Percentiles rank a stretch among this genome's conserved stretches.
phyloP scores from a whole-genome alignment of 805 yeast species.

The Monosporozyma solicola region DNA sequence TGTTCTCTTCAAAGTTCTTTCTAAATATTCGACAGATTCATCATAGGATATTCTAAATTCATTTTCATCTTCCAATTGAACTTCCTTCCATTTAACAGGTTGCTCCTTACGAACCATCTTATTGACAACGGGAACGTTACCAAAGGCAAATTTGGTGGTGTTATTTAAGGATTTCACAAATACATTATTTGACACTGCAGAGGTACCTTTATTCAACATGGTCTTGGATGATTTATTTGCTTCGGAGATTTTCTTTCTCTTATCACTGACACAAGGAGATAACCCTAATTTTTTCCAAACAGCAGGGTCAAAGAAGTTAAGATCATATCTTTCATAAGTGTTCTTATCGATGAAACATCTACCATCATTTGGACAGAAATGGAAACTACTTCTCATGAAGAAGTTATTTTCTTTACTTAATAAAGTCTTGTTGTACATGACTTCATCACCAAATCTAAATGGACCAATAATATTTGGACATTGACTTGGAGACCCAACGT shows the following conservation, averaged over 20 bases:
- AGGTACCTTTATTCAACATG: not conserved
- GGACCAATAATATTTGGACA: slow-evolving; percentile 87
- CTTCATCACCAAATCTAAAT: slow-evolving; percentile 69
- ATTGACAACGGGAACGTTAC: slow-evolving; percentile 8
- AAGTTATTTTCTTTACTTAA: slow-evolving; percentile 76
- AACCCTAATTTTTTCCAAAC: slow-evolving; percentile 71
- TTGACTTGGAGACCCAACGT: slow-evolving; percentile 76
- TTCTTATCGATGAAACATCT: slow-evolving; percentile 57
- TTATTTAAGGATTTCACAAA: slow-evolving; percentile 1
- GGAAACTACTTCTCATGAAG: slow-evolving; percentile 77
- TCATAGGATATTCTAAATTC: slow-evolving; percentile 31
- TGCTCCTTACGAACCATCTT: slow-evolving; percentile 3
- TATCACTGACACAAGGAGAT: slow-evolving; percentile 56
- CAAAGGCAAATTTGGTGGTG: slow-evolving; percentile 7
- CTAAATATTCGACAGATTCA: slow-evolving; percentile 57
- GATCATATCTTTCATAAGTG: slow-evolving; percentile 47
- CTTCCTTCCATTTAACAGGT: slow-evolving; percentile 1
- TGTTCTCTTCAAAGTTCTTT: slow-evolving; percentile 51
- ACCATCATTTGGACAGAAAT: slow-evolving; percentile 70
- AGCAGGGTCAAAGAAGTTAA: slow-evolving; percentile 74
- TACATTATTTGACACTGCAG: not conserved
- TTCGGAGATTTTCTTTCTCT: slow-evolving; percentile 13
- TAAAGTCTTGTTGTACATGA: slow-evolving; percentile 62
- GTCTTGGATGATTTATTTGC: slow-evolving; percentile 3
- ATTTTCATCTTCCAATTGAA: slow-evolving; percentile 7